These are phyloP conservation scores for Xylaria flabelliformis DNA, from an alignment of 495 filamentous ascomycete genomes.

Conservation along the genomic window DNA sequence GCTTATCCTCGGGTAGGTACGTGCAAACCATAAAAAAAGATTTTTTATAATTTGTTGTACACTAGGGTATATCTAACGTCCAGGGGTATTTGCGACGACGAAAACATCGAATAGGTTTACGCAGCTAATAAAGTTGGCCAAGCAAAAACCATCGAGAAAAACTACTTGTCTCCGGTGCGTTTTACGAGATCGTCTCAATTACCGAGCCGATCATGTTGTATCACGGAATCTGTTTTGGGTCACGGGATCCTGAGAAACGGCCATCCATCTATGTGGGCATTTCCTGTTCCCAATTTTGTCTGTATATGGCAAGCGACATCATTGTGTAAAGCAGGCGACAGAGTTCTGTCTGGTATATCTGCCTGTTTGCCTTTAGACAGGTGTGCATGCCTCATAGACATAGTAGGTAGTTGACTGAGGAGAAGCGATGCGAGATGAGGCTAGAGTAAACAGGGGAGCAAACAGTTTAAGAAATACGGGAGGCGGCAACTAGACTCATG, in stretches of 20 bases:
- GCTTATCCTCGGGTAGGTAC: background rate
- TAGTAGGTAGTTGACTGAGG: background rate
- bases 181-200: slow-evolving; percentile 8
- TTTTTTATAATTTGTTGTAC: background rate
- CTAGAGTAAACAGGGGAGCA: background rate
- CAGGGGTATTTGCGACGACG: background rate
- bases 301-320: background rate
- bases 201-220: slow-evolving; percentile 8
- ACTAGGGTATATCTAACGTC: background rate
- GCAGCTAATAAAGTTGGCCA: background rate
- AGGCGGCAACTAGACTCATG: background rate
- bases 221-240: slow-evolving; percentile 5
- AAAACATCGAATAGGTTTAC: background rate
- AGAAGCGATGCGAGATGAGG: background rate
- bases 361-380: background rate
- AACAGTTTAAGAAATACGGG: background rate
- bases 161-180: background rate
- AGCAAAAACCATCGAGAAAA: background rate
- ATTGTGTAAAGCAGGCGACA: background rate
- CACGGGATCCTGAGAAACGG: background rate
- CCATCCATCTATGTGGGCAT: background rate
- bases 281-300: background rate
- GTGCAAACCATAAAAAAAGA: background rate
- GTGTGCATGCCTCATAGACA: background rate
- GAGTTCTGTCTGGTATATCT: background rate